Percentiles rank a stretch among this genome's conserved stretches.
Conservation (phyloP, 805 yeast species). For the Yarrowia sp. region DNA sequence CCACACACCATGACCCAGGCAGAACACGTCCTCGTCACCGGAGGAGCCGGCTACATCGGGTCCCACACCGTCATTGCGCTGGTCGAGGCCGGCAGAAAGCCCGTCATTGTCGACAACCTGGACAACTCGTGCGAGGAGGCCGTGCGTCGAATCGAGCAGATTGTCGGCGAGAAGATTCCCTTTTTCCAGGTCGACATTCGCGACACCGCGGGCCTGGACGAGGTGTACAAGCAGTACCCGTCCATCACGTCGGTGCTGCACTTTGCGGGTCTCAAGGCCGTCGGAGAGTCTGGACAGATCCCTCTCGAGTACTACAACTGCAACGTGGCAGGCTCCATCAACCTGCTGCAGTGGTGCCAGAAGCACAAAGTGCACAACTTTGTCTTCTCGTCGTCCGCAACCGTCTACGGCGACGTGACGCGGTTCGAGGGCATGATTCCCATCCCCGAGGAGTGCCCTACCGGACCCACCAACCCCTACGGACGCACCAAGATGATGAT, state of each 20-base stretch:
- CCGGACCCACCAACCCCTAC: constrained; percentile 73
- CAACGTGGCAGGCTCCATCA: constrained; percentile 64
- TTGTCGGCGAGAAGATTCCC: constrained; percentile 49
- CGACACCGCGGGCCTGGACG: constrained; percentile 48
- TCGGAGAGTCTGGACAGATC: constrained; percentile 67
- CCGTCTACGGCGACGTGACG: constrained; percentile 80
- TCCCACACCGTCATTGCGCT: constrained; percentile 60
- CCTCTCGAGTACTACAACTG: constrained; percentile 69
- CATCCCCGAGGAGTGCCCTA: constrained; percentile 74
- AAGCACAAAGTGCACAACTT: constrained; percentile 49
- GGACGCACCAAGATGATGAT: constrained; percentile 68
- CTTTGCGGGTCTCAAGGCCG: constrained; percentile 82
- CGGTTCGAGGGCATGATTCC: constrained; percentile 71
- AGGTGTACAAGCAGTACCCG: constrained; percentile 49
- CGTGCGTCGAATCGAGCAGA: constrained; percentile 50
- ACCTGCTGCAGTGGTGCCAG: constrained; percentile 53
- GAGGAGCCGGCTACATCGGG: constrained; percentile 87
- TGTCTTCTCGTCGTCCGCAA: constrained; percentile 77
- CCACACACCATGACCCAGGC: background rate
- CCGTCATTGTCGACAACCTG: constrained; percentile 71
- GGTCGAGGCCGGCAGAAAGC: constrained; percentile 56
- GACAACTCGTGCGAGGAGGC: constrained; percentile 67
- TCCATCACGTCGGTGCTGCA: constrained; percentile 62
- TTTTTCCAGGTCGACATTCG: constrained; percentile 59
- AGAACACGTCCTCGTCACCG: constrained; percentile 63